phyloP scores from a whole-genome alignment of 495 filamentous ascomycete species.

The Aspergillus sparsus region DNA sequence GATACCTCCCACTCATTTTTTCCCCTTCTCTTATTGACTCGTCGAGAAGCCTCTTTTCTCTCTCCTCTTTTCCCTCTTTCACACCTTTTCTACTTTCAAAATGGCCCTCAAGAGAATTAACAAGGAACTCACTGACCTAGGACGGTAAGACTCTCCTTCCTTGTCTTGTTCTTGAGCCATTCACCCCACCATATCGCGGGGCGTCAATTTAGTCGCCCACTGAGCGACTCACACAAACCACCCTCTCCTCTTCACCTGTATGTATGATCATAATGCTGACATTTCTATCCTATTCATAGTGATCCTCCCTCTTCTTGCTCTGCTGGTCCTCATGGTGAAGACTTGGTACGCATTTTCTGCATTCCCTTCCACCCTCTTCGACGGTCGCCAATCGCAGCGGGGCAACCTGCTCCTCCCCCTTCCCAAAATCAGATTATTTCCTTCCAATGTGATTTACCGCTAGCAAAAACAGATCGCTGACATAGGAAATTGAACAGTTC shows the following conservation, averaged over 20 bases:
- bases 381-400: conserved; percentile 26
- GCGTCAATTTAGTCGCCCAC: conserved; percentile 15
- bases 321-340: conserved; percentile 93
- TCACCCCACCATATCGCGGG: conserved; percentile 32
- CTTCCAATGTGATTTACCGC: not conserved
- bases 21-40: conserved; percentile 18
- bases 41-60: conserved; percentile 1
- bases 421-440: conserved; percentile 8
- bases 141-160: conserved; percentile 70
- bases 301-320: conserved; percentile 99
- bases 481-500: conserved; percentile 60
- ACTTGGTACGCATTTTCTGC: conserved; percentile 72
- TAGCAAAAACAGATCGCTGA: conserved; percentile 25
- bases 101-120: conserved; percentile 99
- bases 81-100: conserved; percentile 33
- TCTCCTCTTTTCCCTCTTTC: conserved; percentile 16
- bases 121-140: conserved; percentile 99
- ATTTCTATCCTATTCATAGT: conserved; percentile 47
- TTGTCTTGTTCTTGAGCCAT: conserved; percentile 7
- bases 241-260: not conserved
- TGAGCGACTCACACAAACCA: not conserved
- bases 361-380: conserved; percentile 15
- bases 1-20: conserved; percentile 23
- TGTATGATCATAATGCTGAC: not conserved
- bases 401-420: conserved; percentile 6